Conservation (phyloP, 441 rosid species). For the Erodium chrysanthum region DNA sequence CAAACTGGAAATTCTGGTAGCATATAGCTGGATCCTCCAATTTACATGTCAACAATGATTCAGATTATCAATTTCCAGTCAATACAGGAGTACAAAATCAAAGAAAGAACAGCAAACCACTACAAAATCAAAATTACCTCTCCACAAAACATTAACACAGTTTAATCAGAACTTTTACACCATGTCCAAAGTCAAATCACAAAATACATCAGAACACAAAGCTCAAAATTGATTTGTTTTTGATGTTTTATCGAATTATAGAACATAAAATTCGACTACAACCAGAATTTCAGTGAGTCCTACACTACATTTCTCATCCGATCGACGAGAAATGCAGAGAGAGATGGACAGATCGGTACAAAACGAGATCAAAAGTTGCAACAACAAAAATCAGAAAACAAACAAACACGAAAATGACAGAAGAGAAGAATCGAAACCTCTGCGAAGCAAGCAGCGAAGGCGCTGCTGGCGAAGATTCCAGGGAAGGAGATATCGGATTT, state of each 20-base stretch:
- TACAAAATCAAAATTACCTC: neutral
- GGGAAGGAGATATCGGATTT: slow-evolving; percentile 74
- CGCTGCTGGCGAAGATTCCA: slow-evolving; percentile 73
- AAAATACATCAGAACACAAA: neutral
- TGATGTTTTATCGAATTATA: too few relatives aligned
- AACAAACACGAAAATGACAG: neutral
- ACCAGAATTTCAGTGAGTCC: neutral
- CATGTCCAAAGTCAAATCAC: neutral
- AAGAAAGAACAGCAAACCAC: neutral
- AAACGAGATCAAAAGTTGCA: neutral
- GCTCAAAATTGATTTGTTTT: too few relatives aligned
- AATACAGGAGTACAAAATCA: too few relatives aligned
- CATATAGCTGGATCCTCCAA: neutral
- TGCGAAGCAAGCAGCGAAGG: slow-evolving; percentile 87
- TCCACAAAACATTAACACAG: neutral
- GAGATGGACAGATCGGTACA: neutral
- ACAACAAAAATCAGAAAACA: neutral
- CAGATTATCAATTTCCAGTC: too few relatives aligned
- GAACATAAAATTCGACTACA: neutral
- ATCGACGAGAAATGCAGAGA: neutral
- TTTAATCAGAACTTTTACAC: neutral
- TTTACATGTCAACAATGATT: neutral
- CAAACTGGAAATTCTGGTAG: neutral
- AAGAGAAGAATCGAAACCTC: slow-evolving; percentile 34
- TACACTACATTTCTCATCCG: neutral